A percentile compares a stretch with the other conserved stretches of the same genome.
These are phyloP conservation scores for Fusarium tjaetaba DNA, from an alignment of 2,329 filamentous ascomycete genomes.

Conservation along the genomic window DNA sequence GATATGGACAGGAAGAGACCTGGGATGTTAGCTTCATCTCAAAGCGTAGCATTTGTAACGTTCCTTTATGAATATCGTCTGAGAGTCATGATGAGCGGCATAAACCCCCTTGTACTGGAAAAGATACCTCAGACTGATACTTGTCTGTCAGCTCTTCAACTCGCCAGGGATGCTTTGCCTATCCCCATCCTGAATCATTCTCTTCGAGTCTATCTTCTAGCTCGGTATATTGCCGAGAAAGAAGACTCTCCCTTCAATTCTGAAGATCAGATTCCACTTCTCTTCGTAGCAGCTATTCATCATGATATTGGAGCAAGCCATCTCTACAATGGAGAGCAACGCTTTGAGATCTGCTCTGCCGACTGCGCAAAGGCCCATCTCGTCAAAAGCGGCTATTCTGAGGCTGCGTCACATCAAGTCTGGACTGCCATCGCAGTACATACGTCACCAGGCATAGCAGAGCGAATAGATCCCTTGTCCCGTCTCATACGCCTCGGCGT, in stretches of 20 bases:
- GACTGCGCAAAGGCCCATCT: conserved; percentile 46
- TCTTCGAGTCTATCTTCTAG: conserved; percentile 43
- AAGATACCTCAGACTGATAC: conserved; percentile 23
- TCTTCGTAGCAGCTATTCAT: conserved; percentile 50
- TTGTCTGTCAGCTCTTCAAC: conserved; percentile 29
- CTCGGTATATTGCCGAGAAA: conserved; percentile 35
- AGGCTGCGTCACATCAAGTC: conserved; percentile 42
- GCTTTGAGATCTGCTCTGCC: conserved; percentile 50
- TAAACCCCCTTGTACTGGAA: neutral
- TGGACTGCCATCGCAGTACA: conserved; percentile 52
- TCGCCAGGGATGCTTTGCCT: conserved; percentile 32
- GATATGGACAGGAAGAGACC: neutral
- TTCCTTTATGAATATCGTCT: neutral
- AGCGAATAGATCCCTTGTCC: conserved; percentile 48
- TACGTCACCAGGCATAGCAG: conserved; percentile 49
- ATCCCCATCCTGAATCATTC: conserved; percentile 46
- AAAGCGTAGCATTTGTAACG: neutral
- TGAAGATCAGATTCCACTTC: conserved; percentile 22
- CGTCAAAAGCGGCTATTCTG: conserved; percentile 36
- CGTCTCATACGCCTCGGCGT: conserved; percentile 47
- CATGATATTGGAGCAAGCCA: conserved; percentile 50
- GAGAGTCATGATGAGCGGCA: neutral
- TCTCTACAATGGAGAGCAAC: conserved; percentile 44
- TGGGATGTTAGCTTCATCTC: neutral
- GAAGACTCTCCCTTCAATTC: conserved; percentile 23